Evolutionary conservation across 1,284 basidiomycete genomes (phyloP), one percentile per base, ranked within the genome.

Genomic region (Hortiboletus rubellus): DNA sequence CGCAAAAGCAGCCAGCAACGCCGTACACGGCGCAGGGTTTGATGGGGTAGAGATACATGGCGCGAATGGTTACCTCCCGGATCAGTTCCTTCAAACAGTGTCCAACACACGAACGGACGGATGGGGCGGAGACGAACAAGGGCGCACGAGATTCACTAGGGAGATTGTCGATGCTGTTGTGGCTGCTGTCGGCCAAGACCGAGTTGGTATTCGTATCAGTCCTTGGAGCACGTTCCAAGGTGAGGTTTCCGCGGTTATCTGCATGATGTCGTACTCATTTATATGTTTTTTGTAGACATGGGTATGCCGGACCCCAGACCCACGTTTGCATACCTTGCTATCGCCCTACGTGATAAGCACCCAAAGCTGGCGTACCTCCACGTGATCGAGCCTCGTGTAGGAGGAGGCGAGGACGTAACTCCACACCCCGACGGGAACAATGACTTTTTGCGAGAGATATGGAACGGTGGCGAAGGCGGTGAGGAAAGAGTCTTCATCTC

Each of bases 291-390:
- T 36, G 6, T 5, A 73, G 72, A 36, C 8, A 63, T 64, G 63
- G 55, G 43, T 9, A 64, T 64, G 62, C 7, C 37, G 1, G 56
- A 63, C 52, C 85, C 82, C 0, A 63, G 75, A 45, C 77, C 79
- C 0, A 76, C 74, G 0, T 82, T 77, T 70, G 59, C 68, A 3
- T 72, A 78, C 52, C 59, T 82, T 5, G 69, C 74, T 0, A 60
- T 64, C 5, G 63, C 74, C 17, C 63, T 82, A 27, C 70, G 68
- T 50, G 51, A 74, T 45, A 62, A 69, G 8, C 54, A 60, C 27
- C 57, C 64, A 0, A 74, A 77, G 27, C 69, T 87, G 10, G 82
- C 82, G 0, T 88, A 85, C 65, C 58, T 87, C 18, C 86, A 88
- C 66, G 70, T 80, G 40, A 70, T 83, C 24, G 83, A 86, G 63